Conservation (phyloP, 1,284 basidiomycete genomes). For the Spongiforma sp. region DNA sequence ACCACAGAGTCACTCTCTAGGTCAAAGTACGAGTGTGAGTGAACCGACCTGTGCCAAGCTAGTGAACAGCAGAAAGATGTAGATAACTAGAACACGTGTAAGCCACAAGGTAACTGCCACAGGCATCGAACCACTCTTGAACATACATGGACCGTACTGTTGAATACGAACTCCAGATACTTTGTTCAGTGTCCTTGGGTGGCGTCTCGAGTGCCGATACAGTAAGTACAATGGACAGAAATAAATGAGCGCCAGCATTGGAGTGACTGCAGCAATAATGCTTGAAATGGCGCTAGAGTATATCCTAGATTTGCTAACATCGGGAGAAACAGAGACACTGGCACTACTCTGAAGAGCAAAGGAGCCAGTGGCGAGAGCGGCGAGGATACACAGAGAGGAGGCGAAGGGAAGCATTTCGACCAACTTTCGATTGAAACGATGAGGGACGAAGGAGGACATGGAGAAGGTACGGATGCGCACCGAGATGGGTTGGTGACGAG, state of each 20-base stretch:
- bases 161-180: slow-evolving; percentile 48
- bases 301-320: slow-evolving; percentile 37
- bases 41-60: slow-evolving; percentile 52
- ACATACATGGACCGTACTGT: slow-evolving; percentile 55
- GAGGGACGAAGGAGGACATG: slow-evolving; percentile 21
- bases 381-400: slow-evolving; percentile 38
- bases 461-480: slow-evolving; percentile 25
- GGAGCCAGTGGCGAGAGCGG: slow-evolving; percentile 39
- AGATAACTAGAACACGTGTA: slow-evolving; percentile 44
- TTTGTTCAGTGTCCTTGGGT: slow-evolving; percentile 55
- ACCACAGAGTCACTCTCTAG: slow-evolving; percentile 8
- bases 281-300: slow-evolving; percentile 46
- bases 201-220: slow-evolving; percentile 47
- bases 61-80: slow-evolving; percentile 52
- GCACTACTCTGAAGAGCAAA: slow-evolving; percentile 32
- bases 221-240: slow-evolving; percentile 52
- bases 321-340: slow-evolving; percentile 20
- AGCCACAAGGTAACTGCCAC: slow-evolving; percentile 26
- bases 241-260: slow-evolving; percentile 53
- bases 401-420: slow-evolving; percentile 43
- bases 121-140: background rate
- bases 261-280: slow-evolving; percentile 50
- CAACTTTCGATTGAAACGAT: slow-evolving; percentile 32
- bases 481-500: slow-evolving; percentile 35
- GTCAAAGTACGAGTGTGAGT: background rate